These are phyloP conservation scores for Gossypium schwendimanii DNA, from an alignment of 441 rosid genomes.

Conservation along the genomic window DNA sequence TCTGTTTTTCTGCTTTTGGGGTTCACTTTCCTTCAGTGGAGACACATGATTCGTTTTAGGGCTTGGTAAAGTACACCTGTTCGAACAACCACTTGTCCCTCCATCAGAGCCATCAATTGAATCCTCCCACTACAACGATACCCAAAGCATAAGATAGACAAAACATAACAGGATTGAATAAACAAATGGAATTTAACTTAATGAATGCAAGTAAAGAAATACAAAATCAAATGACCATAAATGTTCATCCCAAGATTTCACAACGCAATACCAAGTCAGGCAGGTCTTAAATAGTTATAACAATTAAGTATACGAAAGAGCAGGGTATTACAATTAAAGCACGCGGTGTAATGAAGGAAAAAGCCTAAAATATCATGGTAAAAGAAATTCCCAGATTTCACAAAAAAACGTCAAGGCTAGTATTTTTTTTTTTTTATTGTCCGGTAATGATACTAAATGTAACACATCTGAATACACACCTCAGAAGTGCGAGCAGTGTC, in stretches of 20 bases:
- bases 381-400: background rate
- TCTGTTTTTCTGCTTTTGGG: conserved; percentile 18
- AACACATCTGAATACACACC: conserved; percentile 25
- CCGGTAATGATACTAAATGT: background rate
- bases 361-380: background rate
- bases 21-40: conserved; percentile 29
- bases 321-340: background rate
- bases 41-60: conserved; percentile 26
- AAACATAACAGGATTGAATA: background rate
- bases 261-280: background rate
- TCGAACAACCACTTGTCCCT: conserved; percentile 7
- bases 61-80: conserved; percentile 21
- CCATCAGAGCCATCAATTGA: conserved; percentile 24
- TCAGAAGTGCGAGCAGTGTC: conserved; percentile 36
- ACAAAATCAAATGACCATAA: background rate
- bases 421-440: background rate
- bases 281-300: background rate
- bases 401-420: no score
- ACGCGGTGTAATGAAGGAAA: background rate
- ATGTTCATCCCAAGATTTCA: background rate
- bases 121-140: conserved; percentile 37
- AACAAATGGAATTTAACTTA: background rate
- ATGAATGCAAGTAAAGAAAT: background rate
- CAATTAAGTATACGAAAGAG: background rate
- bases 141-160: background rate